Conservation (phyloP, 257 asterid genomes). For the Paraleonurus japonicus region DNA sequence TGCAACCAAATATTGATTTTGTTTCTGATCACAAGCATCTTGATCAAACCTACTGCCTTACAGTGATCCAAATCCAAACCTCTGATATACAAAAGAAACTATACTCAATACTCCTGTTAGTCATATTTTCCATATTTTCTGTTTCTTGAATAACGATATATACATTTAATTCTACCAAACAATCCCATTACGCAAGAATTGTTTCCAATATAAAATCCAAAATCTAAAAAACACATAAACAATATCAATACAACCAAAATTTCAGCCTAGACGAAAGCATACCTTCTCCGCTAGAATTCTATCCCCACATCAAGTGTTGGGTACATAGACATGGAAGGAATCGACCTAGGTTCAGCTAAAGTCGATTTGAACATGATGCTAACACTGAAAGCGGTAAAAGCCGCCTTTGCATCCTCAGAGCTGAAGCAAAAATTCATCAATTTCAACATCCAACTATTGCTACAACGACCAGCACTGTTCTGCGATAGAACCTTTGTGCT, state of each 20-base stretch:
- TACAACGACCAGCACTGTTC: constrained; percentile 16
- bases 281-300: constrained; percentile 89
- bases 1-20: constrained; percentile 21
- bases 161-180: neutral
- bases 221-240: neutral
- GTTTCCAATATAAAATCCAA: constrained; percentile 6
- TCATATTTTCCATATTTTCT: neutral
- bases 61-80: constrained; percentile 17
- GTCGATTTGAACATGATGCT: constrained; percentile 74
- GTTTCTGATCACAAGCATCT: constrained; percentile 26
- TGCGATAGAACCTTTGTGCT: constrained; percentile 28
- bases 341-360: constrained; percentile 94
- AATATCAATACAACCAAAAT: constrained; percentile 6
- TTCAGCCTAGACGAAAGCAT: neutral
- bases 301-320: constrained; percentile 96
- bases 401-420: constrained; percentile 86
- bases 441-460: constrained; percentile 61
- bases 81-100: constrained; percentile 25
- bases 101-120: constrained; percentile 6
- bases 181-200: neutral
- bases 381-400: constrained; percentile 84
- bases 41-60: constrained; percentile 24
- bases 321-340: constrained; percentile 89
- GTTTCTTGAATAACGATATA: neutral
- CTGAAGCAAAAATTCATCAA: constrained; percentile 52